phyloP scores from a whole-genome alignment of 2,329 filamentous ascomycete genomes.

The Annulohypoxylon truncatum region DNA sequence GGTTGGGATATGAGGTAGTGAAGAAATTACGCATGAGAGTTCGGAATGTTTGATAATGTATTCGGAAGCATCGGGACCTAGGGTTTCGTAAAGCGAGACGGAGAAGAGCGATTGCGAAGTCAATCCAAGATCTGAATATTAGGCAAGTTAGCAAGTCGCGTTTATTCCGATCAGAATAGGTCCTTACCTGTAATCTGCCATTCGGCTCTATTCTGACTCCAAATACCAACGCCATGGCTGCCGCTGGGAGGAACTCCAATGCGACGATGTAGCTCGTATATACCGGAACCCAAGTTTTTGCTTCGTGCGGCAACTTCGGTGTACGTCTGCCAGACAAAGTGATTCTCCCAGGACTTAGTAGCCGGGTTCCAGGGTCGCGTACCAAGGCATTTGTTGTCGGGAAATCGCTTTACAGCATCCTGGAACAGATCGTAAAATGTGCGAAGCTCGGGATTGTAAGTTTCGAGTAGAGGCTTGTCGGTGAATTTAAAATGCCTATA shows the following conservation, averaged over 20 bases:
- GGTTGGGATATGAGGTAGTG: slow-evolving; percentile 82
- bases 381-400: slow-evolving; percentile 81
- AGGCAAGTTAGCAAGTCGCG: slow-evolving; percentile 27
- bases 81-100: slow-evolving; percentile 95
- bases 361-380: slow-evolving; percentile 80
- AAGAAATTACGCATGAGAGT: slow-evolving; percentile 79
- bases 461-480: slow-evolving; percentile 76
- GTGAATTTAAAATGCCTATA: slow-evolving; percentile 87
- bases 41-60: slow-evolving; percentile 95
- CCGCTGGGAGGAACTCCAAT: slow-evolving; percentile 72
- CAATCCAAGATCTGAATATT: slow-evolving; percentile 78
- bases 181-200: slow-evolving; percentile 82
- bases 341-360: slow-evolving; percentile 77
- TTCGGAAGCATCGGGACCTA: slow-evolving; percentile 90
- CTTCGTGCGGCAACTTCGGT: slow-evolving; percentile 80
- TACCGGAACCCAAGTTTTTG: slow-evolving; percentile 85
- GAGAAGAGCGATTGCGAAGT: slow-evolving; percentile 89
- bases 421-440: slow-evolving; percentile 89
- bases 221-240: slow-evolving; percentile 82
- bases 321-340: slow-evolving; percentile 88
- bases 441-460: slow-evolving; percentile 75
- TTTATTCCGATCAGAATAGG: neutral
- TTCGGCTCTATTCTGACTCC: slow-evolving; percentile 88
- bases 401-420: slow-evolving; percentile 68
- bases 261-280: slow-evolving; percentile 83